Evolutionary conservation across 2,329 filamentous ascomycete species (phyloP).

Genomic region (Zasmidium angulare): DNA sequence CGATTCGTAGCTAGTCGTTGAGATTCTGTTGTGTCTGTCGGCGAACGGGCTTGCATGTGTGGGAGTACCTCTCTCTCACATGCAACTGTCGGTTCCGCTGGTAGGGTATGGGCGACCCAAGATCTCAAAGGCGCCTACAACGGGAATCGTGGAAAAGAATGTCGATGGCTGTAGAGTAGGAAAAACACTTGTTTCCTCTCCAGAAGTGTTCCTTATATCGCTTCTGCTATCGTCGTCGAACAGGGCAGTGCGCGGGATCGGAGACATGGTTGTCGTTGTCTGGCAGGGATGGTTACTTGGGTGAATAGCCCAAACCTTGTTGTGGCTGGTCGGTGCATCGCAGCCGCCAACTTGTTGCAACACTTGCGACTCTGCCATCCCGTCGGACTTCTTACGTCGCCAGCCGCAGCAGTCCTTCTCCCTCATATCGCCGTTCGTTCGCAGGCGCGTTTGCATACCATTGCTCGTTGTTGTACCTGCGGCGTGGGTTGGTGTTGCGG

Average conservation of each 20-base stretch:
- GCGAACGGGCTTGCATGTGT: neutral
- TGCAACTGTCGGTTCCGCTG: neutral
- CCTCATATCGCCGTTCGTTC: too few relatives aligned
- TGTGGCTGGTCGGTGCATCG: neutral
- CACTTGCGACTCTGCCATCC: neutral
- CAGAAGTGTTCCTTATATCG: neutral
- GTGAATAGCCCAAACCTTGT: too few relatives aligned
- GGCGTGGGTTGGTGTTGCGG: neutral
- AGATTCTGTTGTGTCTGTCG: too few relatives aligned
- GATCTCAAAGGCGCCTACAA: neutral
- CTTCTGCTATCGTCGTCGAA: neutral
- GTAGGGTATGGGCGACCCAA: neutral
- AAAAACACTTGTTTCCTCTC: neutral
- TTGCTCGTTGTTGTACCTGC: too few relatives aligned
- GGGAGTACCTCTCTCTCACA: neutral
- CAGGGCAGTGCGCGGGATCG: neutral
- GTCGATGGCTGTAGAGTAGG: neutral
- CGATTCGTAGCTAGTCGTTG: too few relatives aligned
- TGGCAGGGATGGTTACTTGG: neutral
- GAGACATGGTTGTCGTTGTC: neutral
- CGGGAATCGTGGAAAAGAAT: neutral
- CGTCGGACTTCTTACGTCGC: neutral
- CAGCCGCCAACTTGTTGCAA: neutral
- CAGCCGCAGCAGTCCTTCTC: too few relatives aligned
- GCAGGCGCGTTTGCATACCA: too few relatives aligned